Base-by-base conservation (phyloP, 2,329 filamentous ascomycete species). In the Calonectria pseudoturangicola region DNA sequence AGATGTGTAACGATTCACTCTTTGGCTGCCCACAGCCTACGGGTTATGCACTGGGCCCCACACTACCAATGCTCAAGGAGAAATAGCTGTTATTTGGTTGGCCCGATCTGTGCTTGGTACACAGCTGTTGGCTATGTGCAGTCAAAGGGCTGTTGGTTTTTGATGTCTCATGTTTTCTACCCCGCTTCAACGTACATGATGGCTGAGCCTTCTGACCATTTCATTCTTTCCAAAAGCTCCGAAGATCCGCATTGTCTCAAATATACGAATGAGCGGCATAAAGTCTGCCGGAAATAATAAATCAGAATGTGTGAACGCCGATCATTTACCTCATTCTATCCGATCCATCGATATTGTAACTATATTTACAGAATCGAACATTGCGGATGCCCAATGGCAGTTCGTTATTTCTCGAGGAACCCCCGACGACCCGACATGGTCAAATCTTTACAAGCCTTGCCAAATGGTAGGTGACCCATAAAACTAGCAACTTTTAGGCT, bases 311-410 rank as follows among this genome's bases (percentile, higher is more conserved):
- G 13, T 30, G 28, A 54, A 54, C 33, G 50, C n/a, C 27, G 28
- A 54, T 54, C 50, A 27, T 54, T 33, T 54, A 12, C 50, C 15
- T 54, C 50, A 54, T 54, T 54, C n/a, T 54, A 33, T n/a, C 27
- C 33, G 25, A 54, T 54, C 50, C 50, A 54, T 54, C 50, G 27
- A 18, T 15, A 18, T 33, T 54, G 50, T 16, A 54, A 54, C 50
- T 33, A 30, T 28, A 18, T 12, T 8, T 27, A 21, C 28, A n/a
- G 50, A 33, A 54, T 54, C 27, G 15, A n/a, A 33, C 27, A 54
- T 27, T 30, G 27, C 27, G 15, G 27, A 54, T n/a, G 33, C 1
- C 50, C 50, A 54, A 54, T 54, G 3, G 27, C 16, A n/a, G 16
- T 54, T 12, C 50, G 7, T n/a, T 54, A 33, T 33, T 54, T 54